These are phyloP conservation scores for Physaria fendleri DNA, from an alignment of 345 rosid genomes.

Conservation along the genomic window DNA sequence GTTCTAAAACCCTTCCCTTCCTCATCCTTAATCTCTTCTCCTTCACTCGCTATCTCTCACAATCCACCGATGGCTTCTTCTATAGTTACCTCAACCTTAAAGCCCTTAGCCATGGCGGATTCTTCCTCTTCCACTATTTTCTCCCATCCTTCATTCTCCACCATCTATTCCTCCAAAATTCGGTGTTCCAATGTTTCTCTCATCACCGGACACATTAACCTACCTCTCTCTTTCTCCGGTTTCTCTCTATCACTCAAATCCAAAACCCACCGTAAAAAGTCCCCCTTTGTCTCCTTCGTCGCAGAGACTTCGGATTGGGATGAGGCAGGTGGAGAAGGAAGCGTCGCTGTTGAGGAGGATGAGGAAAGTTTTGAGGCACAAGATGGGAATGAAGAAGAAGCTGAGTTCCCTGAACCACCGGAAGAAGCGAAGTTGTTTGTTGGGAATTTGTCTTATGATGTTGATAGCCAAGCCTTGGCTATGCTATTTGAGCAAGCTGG, in stretches of 20 bases:
- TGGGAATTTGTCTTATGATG: constrained; percentile 74
- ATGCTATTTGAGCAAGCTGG: constrained; percentile 85
- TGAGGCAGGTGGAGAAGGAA: constrained; percentile 26
- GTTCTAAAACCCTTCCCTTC: constrained; percentile 28
- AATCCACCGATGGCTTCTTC: constrained; percentile 37
- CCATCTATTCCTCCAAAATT: constrained; percentile 28
- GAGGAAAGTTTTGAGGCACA: constrained; percentile 19
- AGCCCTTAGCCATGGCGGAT: constrained; percentile 53
- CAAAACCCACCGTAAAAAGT: constrained; percentile 29
- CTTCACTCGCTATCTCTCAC: constrained; percentile 12
- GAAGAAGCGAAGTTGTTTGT: constrained; percentile 87
- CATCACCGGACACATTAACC: constrained; percentile 29
- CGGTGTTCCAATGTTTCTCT: constrained; percentile 32
- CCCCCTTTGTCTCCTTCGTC: constrained; percentile 41
- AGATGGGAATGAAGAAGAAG: constrained; percentile 21
- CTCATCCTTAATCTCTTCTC: constrained; percentile 1
- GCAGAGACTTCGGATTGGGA: constrained; percentile 60
- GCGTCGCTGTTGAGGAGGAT: constrained; percentile 35
- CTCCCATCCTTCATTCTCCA: constrained; percentile 42
- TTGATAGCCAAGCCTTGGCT: constrained; percentile 76
- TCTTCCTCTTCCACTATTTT: constrained; percentile 40
- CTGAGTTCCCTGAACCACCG: constrained; percentile 39
- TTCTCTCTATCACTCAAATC: constrained; percentile 28
- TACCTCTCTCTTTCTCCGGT: constrained; percentile 36
- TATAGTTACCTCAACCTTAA: constrained; percentile 34